Evolutionary conservation across 1,284 basidiomycete species (phyloP).

Genomic region (Trametes hirsuta): DNA sequence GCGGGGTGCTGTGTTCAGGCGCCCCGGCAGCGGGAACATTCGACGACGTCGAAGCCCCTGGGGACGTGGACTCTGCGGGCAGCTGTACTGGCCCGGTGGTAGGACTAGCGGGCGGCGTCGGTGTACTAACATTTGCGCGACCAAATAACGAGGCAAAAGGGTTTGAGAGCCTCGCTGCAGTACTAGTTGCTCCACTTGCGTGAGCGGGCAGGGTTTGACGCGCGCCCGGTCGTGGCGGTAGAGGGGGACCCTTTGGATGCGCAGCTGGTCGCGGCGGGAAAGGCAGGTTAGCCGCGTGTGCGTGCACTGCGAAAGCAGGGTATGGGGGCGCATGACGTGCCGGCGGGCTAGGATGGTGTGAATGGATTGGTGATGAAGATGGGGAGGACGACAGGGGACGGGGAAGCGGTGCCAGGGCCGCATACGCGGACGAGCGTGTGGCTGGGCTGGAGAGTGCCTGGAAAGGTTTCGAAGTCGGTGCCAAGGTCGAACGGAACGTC

Average conservation of each 20-base stretch:
- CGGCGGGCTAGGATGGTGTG: constrained; percentile 16
- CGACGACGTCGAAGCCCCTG: constrained; percentile 4
- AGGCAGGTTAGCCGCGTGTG: constrained; percentile 58
- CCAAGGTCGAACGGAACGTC: constrained; percentile 67
- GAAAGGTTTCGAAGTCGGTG: constrained; percentile 63
- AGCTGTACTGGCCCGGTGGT: constrained; percentile 27
- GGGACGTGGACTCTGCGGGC: constrained; percentile 27
- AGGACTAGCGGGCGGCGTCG: constrained; percentile 40
- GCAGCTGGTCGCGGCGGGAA: constrained; percentile 61
- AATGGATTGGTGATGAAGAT: constrained; percentile 25
- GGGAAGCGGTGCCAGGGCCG: constrained; percentile 54
- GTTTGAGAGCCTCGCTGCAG: constrained; percentile 54
- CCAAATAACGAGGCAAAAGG: constrained; percentile 74
- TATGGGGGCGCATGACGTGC: constrained; percentile 37
- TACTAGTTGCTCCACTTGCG: constrained; percentile 5
- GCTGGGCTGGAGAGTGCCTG: constrained; percentile 57
- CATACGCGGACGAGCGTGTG: constrained; percentile 53
- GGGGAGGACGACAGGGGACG: constrained; percentile 32
- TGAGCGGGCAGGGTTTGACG: constrained; percentile 21
- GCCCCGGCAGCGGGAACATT: neutral
- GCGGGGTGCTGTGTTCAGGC: constrained; percentile 13
- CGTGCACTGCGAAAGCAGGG: constrained; percentile 55
- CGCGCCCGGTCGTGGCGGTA: constrained; percentile 58
- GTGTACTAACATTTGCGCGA: constrained; percentile 37
- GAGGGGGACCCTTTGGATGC: constrained; percentile 52